A percentile compares a stretch with the other conserved stretches of the same genome.
Evolutionary conservation across 257 asterid genomes (phyloP).

Genomic region (Thymus mandschuricus): DNA sequence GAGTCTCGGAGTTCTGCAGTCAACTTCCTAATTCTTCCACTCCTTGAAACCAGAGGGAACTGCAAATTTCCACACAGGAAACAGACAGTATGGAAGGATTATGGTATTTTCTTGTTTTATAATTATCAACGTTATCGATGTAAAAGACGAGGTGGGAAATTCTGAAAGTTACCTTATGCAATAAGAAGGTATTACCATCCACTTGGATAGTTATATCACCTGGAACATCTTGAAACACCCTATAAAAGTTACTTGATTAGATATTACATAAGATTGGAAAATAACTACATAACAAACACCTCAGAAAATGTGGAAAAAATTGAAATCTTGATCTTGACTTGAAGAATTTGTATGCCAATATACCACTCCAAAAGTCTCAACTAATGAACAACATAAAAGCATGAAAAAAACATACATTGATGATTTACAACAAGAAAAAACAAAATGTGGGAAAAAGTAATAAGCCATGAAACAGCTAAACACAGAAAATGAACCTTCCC

Average conservation of each 20-base stretch:
- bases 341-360: neutral
- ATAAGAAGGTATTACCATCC: slow-evolving; percentile 60
- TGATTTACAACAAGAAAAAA: neutral
- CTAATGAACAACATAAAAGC: neutral
- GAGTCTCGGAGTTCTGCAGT: slow-evolving; percentile 71
- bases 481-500: neutral
- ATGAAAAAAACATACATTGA: neutral
- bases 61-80: slow-evolving; percentile 39
- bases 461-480: neutral
- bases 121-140: neutral
- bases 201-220: slow-evolving; percentile 80
- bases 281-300: neutral
- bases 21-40: slow-evolving; percentile 79
- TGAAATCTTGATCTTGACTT: neutral
- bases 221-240: slow-evolving; percentile 91
- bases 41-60: slow-evolving; percentile 87
- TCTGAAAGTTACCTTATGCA: slow-evolving; percentile 64
- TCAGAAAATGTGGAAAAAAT: neutral
- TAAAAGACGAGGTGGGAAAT: neutral
- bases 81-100: neutral
- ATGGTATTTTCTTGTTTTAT: neutral
- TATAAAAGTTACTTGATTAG: slow-evolving; percentile 29
- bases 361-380: neutral
- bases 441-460: neutral
- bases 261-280: neutral